Base-by-base conservation (phyloP, 1,284 basidiomycete genomes). In the Polyporus tsugae region DNA sequence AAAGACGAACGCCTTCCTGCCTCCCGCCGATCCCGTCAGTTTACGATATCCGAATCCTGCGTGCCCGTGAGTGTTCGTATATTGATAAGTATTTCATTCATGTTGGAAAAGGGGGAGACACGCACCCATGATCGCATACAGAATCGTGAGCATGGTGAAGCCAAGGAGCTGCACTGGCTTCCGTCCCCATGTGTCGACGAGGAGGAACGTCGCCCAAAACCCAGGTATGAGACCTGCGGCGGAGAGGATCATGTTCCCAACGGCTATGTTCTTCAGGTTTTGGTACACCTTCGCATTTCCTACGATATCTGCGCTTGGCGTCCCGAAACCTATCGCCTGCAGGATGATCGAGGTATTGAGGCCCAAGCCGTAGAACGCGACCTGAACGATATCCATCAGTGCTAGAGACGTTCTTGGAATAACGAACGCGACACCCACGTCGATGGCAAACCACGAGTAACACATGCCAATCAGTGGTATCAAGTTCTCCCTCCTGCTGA, bases 301-400 rank as follows among this genome's bases (percentile, higher is more conserved):
- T 4, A 73, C 80, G 19, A 80, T 73, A 6, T 55, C 62, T 49
- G 67, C 71, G 42, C 70, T 53, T 6, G 86, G 80, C 33, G 80
- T 80, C 60, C 88, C 87, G 75, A 89, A 90, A 68, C 86, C 87
- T 72, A 91, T 90, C 29, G 86, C 82, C 63, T 80, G 72, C 19
- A 90, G 80, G 68, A 91, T 87, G 77, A 90, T 90, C 60, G 88
- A 87, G 6, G 90, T 91, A 83, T 96, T 96, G 68, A 95, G 84
- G 67, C 93, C 91, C 53, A 95, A 86, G 70, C 94, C 94, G 80
- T 95, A 95, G 83, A 96, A 96, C 38, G 90, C 90, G 80, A 95
- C 89, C 87, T 95, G 80, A 0, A 55, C 81, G 71, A 52, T 66
- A 17, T 25, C 13, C 17, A 11, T 36, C 6, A 69, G 57, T 42